Percentiles rank a stretch among this genome's conserved stretches.
phyloP scores from a whole-genome alignment of 2,329 filamentous ascomycete genomes.

The Colletotrichum euphorbiae region DNA sequence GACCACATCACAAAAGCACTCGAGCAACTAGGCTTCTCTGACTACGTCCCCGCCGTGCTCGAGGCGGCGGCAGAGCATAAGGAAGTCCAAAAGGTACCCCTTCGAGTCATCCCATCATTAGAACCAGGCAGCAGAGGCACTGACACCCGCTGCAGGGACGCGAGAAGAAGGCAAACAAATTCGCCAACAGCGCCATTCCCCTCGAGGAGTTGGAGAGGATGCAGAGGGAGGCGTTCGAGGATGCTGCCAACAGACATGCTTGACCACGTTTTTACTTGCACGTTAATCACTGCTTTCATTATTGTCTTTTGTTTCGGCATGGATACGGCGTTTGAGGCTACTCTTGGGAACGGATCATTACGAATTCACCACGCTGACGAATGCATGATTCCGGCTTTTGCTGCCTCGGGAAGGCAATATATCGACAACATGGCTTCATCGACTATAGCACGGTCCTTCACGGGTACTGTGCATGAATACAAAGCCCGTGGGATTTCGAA shows the following conservation, averaged over 20 bases:
- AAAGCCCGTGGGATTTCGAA: neutral
- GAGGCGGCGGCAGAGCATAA: conserved; percentile 93
- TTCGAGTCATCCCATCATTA: too few relatives aligned
- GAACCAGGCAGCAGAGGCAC: neutral
- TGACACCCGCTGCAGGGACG: conserved; percentile 70
- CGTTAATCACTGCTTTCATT: conserved; percentile 39
- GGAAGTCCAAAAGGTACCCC: conserved; percentile 84
- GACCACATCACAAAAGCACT: conserved; percentile 97
- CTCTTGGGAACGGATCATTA: conserved; percentile 9
- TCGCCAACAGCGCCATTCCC: conserved; percentile 92
- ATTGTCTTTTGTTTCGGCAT: conserved; percentile 41
- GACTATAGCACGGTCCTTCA: neutral
- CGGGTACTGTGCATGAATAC: conserved; percentile 9
- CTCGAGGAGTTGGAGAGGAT: conserved; percentile 90
- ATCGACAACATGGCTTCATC: conserved; percentile 2
- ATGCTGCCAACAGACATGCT: conserved; percentile 40
- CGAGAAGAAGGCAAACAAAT: conserved; percentile 97
- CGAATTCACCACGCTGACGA: conserved; percentile 27
- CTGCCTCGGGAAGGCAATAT: neutral
- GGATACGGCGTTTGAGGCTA: conserved; percentile 22
- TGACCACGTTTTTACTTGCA: conserved; percentile 7
- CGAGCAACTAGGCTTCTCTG: conserved; percentile 89
- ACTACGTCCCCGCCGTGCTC: conserved; percentile 89
- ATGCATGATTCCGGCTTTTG: conserved; percentile 26
- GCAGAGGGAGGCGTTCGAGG: conserved; percentile 90